A percentile compares a stretch with the other conserved stretches of the same genome.
These are phyloP conservation scores for Trichoderma asperellum DNA, from an alignment of 2,329 filamentous ascomycete genomes.

Conservation along the genomic window DNA sequence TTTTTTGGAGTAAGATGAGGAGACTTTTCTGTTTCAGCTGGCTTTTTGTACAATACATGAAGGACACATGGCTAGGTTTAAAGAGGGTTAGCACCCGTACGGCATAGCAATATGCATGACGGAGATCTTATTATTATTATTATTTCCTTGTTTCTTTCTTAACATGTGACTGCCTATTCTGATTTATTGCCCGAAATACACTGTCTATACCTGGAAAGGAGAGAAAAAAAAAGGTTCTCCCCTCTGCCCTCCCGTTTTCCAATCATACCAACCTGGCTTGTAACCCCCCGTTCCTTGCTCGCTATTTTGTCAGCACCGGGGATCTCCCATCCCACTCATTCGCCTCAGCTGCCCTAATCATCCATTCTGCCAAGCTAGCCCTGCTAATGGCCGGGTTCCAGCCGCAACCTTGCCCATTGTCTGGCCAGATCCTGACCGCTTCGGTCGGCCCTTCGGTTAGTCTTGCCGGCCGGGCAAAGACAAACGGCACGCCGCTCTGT, in stretches of 20 bases:
- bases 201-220: not conserved
- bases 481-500: conserved; percentile 37
- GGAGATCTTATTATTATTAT: not conserved
- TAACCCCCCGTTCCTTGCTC: not conserved
- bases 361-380: conserved; percentile 50
- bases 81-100: not conserved
- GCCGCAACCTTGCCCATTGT: conserved; percentile 48
- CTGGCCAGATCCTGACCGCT: conserved; percentile 46
- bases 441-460: conserved; percentile 46
- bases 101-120: not conserved
- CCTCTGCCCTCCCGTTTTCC: not conserved
- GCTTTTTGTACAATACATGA: not conserved
- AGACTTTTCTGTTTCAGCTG: not conserved
- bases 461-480: conserved; percentile 51
- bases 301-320: conserved; percentile 53
- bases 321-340: conserved; percentile 48
- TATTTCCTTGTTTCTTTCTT: not conserved
- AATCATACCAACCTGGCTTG: not conserved
- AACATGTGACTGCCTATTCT: not conserved
- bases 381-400: conserved; percentile 46
- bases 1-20: not conserved
- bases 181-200: not conserved
- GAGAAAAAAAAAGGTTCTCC: not conserved
- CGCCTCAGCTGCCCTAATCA: conserved; percentile 49
- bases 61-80: not conserved